A percentile compares a stretch with the other conserved stretches of the same genome.
Conservation (phyloP, 768 basidiomycete genomes). For the Psilocybe tampanensis region DNA sequence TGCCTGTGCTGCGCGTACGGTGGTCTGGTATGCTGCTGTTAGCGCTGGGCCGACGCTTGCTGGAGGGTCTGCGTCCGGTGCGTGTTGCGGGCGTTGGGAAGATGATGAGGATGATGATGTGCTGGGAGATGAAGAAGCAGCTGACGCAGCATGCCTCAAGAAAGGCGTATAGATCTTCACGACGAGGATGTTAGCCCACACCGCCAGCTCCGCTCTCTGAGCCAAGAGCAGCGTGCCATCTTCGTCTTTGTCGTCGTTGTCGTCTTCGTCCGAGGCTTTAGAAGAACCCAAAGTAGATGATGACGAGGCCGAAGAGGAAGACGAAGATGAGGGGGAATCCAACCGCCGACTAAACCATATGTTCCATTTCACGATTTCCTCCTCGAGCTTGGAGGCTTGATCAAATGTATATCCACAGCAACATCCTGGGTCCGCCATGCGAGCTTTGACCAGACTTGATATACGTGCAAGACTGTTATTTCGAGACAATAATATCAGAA, state of each 20-base stretch:
- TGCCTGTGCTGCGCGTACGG: constrained; percentile 65
- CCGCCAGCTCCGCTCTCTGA: constrained; percentile 51
- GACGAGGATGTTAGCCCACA: constrained; percentile 59
- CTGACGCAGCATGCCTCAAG: constrained; percentile 33
- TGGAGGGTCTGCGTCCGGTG: background rate
- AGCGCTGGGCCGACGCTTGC: background rate
- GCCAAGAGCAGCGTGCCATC: background rate
- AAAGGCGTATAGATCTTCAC: constrained; percentile 73
- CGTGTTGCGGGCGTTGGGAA: constrained; percentile 47
- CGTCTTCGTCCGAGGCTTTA: background rate
- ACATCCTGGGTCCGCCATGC: constrained; percentile 41
- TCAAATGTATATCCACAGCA: constrained; percentile 58
- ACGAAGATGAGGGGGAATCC: too few species aligned
- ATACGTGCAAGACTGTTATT: constrained; percentile 59
- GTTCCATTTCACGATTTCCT: constrained; percentile 57
- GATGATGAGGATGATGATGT: background rate
- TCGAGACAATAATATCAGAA: background rate
- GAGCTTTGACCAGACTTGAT: constrained; percentile 61
- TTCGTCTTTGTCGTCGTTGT: background rate
- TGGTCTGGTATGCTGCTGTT: constrained; percentile 44
- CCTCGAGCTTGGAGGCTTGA: constrained; percentile 59
- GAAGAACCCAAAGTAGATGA: too few species aligned
- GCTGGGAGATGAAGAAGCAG: background rate
- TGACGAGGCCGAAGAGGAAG: background rate
- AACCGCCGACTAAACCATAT: too few species aligned